These are phyloP conservation scores for Russula brevipes DNA, from an alignment of 768 basidiomycete genomes.

Conservation along the genomic window DNA sequence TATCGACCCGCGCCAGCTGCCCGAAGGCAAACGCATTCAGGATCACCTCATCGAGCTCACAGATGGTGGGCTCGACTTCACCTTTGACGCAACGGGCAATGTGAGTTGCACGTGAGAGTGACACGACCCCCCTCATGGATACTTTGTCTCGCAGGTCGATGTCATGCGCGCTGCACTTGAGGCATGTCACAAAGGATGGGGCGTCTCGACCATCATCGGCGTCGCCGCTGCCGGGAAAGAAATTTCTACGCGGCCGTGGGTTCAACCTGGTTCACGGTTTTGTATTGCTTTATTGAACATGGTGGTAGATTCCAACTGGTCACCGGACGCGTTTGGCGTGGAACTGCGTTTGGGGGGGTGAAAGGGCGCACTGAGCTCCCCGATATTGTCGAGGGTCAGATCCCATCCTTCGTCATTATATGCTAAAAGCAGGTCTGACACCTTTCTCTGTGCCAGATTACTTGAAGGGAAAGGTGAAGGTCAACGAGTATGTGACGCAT, in stretches of 20 bases:
- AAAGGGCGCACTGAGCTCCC: constrained; percentile 96
- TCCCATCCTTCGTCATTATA: neutral
- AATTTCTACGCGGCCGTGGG: constrained; percentile 34
- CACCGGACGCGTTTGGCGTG: constrained; percentile 92
- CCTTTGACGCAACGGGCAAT: constrained; percentile 96
- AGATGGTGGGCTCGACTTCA: constrained; percentile 95
- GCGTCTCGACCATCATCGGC: constrained; percentile 91
- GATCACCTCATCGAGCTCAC: constrained; percentile 88
- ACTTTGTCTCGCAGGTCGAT: constrained; percentile 49
- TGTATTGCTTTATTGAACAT: constrained; percentile 34
- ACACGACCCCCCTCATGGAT: neutral
- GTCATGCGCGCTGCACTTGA: constrained; percentile 96
- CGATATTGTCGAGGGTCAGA: constrained; percentile 80
- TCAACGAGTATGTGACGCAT: constrained; percentile 97
- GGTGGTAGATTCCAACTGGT: constrained; percentile 51
- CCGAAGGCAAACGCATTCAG: constrained; percentile 79
- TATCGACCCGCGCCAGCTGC: constrained; percentile 70
- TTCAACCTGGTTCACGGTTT: constrained; percentile 6
- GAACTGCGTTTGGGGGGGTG: constrained; percentile 93
- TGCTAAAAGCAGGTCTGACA: neutral
- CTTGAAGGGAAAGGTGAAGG: constrained; percentile 71
- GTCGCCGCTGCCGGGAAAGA: constrained; percentile 97
- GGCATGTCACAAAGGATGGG: constrained; percentile 99
- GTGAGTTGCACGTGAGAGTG: constrained; percentile 34
- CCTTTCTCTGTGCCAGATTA: constrained; percentile 51